phyloP scores from a whole-genome alignment of 441 rosid species.

The Iberis amara region DNA sequence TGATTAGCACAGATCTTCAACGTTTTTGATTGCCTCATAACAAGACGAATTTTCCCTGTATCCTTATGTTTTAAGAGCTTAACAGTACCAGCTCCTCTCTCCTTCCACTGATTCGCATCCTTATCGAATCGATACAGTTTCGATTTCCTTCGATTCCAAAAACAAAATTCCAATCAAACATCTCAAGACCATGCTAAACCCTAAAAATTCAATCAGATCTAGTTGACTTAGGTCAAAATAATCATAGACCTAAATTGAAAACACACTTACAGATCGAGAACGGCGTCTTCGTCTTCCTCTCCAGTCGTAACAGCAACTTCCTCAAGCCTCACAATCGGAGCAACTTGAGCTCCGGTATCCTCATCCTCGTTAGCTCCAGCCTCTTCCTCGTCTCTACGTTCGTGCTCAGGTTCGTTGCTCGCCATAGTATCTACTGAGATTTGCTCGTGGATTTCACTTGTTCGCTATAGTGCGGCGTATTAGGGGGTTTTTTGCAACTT shows the following conservation, averaged over 20 bases:
- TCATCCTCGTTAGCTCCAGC: conserved; percentile 74
- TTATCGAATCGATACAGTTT: conserved; percentile 80
- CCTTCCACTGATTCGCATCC: conserved; percentile 87
- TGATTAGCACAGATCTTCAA: conserved; percentile 97
- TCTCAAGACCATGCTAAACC: conserved; percentile 2
- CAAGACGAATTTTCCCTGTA: conserved; percentile 66
- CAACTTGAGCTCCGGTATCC: conserved; percentile 91
- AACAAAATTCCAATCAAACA: conserved; percentile 9
- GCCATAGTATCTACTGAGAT: conserved; percentile 44
- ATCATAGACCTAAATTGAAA: background rate
- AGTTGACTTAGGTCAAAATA: conserved; percentile 7
- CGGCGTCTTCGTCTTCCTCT: conserved; percentile 77
- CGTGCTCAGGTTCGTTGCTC: conserved; percentile 53
- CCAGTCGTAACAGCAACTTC: conserved; percentile 82
- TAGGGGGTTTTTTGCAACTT: conserved; percentile 3
- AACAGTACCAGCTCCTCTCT: conserved; percentile 82
- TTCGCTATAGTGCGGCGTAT: conserved; percentile 27
- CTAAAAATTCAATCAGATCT: conserved; percentile 27
- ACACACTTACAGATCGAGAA: conserved; percentile 64
- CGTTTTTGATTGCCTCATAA: conserved; percentile 88
- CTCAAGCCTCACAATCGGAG: conserved; percentile 81
- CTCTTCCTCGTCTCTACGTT: conserved; percentile 63
- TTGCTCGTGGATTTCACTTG: conserved; percentile 2
- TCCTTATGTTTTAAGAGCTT: conserved; percentile 72
- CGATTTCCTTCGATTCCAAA: conserved; percentile 52